Evolutionary conservation across 129 eudicot genomes (phyloP).

Genomic region (Centrapalus pauciflorus): DNA sequence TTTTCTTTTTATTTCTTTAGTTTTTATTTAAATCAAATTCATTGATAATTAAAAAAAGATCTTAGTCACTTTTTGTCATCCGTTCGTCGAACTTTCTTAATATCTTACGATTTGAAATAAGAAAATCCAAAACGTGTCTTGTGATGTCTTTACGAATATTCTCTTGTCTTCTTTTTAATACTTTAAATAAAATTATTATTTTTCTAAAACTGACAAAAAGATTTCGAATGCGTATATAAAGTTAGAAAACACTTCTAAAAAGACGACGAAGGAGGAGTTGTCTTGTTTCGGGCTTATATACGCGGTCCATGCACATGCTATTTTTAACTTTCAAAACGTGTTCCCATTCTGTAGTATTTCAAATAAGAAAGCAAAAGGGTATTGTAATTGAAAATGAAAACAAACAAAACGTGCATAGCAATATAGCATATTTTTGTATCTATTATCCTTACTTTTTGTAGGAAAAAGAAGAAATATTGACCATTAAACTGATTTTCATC

Average conservation of each 20-base stretch:
- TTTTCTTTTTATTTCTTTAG: not conserved
- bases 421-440: not conserved
- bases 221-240: not conserved
- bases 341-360: not conserved
- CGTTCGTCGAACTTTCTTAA: not conserved
- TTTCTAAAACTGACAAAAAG: not conserved
- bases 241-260: not conserved
- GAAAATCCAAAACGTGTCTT: not conserved
- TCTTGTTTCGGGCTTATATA: conserved; percentile 11
- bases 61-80: not conserved
- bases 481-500: not conserved
- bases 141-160: conserved; percentile 18
- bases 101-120: not conserved
- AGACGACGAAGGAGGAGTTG: not conserved
- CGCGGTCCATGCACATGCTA: conserved; percentile 4
- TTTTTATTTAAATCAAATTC: not conserved
- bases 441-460: not conserved
- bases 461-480: not conserved
- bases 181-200: not conserved
- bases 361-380: conserved; percentile 4
- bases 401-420: not conserved
- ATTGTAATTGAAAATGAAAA: not conserved
- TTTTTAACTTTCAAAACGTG: conserved; percentile 9
- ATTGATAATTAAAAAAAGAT: not conserved
- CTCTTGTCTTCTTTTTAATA: not conserved